Percentiles rank a stretch among this genome's conserved stretches.
phyloP scores from a whole-genome alignment of 306 rosid species.

The Clitoria ternatea region DNA sequence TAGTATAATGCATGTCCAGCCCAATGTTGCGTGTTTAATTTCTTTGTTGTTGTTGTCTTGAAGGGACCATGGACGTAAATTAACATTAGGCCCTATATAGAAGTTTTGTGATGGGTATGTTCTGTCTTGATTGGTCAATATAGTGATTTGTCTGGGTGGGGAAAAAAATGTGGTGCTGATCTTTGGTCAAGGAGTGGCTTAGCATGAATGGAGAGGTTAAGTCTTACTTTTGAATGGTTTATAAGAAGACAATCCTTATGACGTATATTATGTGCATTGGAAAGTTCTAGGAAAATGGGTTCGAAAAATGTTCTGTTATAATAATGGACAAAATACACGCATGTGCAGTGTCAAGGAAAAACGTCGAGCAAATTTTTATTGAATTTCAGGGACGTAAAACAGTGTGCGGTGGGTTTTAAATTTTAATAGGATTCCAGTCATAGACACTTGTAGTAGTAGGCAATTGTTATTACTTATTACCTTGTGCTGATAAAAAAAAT shows the following conservation, averaged over 20 bases:
- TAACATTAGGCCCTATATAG: not conserved
- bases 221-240: not conserved
- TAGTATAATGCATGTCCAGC: not conserved
- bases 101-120: not conserved
- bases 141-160: not conserved
- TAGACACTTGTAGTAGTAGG: too few relatives aligned
- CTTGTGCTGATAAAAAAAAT: too few relatives aligned
- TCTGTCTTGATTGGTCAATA: not conserved
- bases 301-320: too few relatives aligned
- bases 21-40: constrained; percentile 9
- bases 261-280: not conserved
- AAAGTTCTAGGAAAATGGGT: too few relatives aligned
- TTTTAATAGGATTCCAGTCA: too few relatives aligned
- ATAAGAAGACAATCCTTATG: not conserved
- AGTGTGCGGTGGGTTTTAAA: too few relatives aligned
- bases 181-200: not conserved
- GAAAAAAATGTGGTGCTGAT: not conserved
- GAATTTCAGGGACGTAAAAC: too few relatives aligned
- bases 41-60: not conserved
- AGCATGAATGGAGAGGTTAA: not conserved
- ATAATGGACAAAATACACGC: too few relatives aligned
- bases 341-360: too few relatives aligned
- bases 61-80: not conserved
- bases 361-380: too few relatives aligned
- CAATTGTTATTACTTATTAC: too few relatives aligned